Evolutionary conservation across 768 basidiomycete genomes (phyloP), one percentile per base, ranked within the genome.

Genomic region (Leucocoprinus sp.): DNA sequence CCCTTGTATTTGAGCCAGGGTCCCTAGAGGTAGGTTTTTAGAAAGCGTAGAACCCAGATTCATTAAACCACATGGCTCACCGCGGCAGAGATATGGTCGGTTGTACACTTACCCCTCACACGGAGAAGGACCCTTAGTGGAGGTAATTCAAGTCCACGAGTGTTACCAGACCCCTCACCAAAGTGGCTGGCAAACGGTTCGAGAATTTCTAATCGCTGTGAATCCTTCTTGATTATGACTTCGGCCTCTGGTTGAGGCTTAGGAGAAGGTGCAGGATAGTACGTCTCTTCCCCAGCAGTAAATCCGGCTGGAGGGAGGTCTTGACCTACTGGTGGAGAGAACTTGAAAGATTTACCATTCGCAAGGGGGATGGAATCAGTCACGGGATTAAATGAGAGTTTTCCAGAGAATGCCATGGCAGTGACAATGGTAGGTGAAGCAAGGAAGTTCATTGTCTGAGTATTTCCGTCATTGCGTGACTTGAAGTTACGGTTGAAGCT

Each of bases 1-100:
- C 90, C 96, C 62, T 98, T 98, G 71, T 95, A 99, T 69, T 97
- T 97, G 53, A 99, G 68, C 96, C 96, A 99, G 26, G 93, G 90
- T 2, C 96, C 96, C 86, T 89, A 45, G 35, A 49, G 18, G 31
- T 50, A 18, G 18, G 49, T 34, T 40, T 26, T 45, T 26, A 45
- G 18, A 37, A n/a, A 43, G 12, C 17, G 23, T 24, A 5, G 27
- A n/a, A 4, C 26, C 24, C 34, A 37, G 39, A 21, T 24, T 8
- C 8, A 9, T 12, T 26, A 4, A 14, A 66, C 9, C 31, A 5
- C 4, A n/a, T 11, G 14, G n/a, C 81, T 41, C 54, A 88, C 87
- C 24, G 96, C 96, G 29, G 96, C 96, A 26, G 89, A 93, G 47
- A 98, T 99, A 60, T 98, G 96, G 58, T 99, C 96, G 14, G 96